A percentile compares a stretch with the other conserved stretches of the same genome.
phyloP scores from a whole-genome alignment of 2,329 filamentous ascomycete species.

The Calycina marina region DNA sequence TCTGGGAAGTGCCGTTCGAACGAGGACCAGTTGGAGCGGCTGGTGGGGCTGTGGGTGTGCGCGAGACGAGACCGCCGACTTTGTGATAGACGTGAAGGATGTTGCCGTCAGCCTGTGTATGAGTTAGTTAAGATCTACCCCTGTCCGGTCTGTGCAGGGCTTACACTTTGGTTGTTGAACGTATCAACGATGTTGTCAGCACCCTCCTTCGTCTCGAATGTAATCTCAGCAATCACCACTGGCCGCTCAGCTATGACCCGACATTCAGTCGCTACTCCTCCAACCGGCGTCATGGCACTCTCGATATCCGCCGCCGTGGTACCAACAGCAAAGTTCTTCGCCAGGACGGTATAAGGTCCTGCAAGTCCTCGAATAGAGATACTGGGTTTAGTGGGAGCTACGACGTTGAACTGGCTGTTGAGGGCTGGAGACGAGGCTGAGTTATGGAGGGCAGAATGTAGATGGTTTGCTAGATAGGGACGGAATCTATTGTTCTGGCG shows the following conservation, averaged over 20 bases:
- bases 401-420: conserved; percentile 21
- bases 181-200: conserved; percentile 60
- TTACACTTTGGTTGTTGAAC: conserved; percentile 66
- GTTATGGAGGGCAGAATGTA: conserved; percentile 15
- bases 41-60: conserved; percentile 6
- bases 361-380: conserved; percentile 62
- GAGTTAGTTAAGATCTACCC: background rate
- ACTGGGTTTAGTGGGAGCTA: conserved; percentile 23
- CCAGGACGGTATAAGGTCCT: conserved; percentile 57
- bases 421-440: conserved; percentile 21
- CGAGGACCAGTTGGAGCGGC: conserved; percentile 19
- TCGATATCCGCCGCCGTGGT: conserved; percentile 74
- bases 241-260: conserved; percentile 52
- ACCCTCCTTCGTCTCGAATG: conserved; percentile 56
- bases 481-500: conserved; percentile 18
- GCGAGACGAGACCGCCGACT: conserved; percentile 24
- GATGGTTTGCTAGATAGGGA: conserved; percentile 16
- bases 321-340: conserved; percentile 69
- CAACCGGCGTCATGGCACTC: conserved; percentile 64
- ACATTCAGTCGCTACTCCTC: conserved; percentile 53
- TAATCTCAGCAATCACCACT: conserved; percentile 63
- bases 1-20: conserved; percentile 11
- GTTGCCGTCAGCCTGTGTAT: conserved; percentile 54
- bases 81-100: conserved; percentile 61
- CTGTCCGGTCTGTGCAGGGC: conserved; percentile 14